Base-by-base conservation (phyloP, 768 basidiomycete species). In the Suillus alpinus region DNA sequence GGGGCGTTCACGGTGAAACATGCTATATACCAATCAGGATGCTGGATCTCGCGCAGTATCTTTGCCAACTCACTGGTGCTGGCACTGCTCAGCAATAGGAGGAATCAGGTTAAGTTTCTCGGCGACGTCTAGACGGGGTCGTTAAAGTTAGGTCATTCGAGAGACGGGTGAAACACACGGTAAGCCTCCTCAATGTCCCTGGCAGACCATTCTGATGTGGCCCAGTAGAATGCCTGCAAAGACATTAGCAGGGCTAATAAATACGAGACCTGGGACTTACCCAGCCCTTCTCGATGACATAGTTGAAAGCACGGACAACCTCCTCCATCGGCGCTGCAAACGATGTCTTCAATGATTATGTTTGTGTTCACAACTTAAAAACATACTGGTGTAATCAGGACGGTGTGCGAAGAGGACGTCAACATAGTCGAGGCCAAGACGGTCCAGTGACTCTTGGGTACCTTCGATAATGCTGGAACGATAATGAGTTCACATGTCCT, bases 291-390 rank as follows among this genome's bases (percentile, higher is more conserved):
- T 82, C 78, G 63, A 85, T 82, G 41, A 84, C 69, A 51, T 75
- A 77, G 73, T 82, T 83, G 76, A 87, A 85, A 1, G 82, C 83
- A 32, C 86, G 79, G 59, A 87, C 85, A 47, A 76, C 73, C 70
- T 87, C 86, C 63, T 84, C 83, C 74, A 80, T 77, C 2, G 79
- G 77, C 26, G 74, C 78, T 76, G 49, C 44, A 36, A 14, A 4
- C 4, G 0, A 14, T 20, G 23, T 37, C 9, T 12, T 73, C 39
- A 66, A 63, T 34, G 37, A 16, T 23, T 7, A 9, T 16, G 5
- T 16, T 18, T 13, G 14, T 31, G 8, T 4, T 32, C 29, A 57
- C 46, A 39, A 59, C 23, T 40, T 8, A 2, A 26, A 50, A 2
- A 63, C 72, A 57, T 40, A 76, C 76, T 69, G 1, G 73, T 67